Evolutionary conservation across 306 rosid species (phyloP).

Genomic region (Argentina anserina): DNA sequence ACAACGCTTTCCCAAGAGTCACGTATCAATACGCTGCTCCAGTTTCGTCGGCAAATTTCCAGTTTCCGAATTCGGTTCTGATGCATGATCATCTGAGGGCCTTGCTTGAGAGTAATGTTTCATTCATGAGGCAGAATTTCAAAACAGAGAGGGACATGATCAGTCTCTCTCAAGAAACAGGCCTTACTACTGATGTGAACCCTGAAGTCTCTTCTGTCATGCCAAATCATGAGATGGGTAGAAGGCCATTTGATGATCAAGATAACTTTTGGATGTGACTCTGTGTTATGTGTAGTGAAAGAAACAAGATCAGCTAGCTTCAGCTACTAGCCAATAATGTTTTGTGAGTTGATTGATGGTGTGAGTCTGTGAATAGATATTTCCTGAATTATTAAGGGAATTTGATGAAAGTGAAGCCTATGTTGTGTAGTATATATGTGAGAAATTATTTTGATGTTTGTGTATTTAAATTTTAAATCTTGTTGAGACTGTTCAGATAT

Average conservation of each 20-base stretch:
- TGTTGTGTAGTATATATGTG: conserved; percentile 34
- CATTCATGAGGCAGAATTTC: conserved; percentile 43
- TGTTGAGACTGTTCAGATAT: conserved; percentile 7
- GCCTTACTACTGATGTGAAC: conserved; percentile 49
- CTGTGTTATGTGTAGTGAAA: not conserved
- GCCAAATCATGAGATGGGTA: conserved; percentile 48
- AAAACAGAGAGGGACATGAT: conserved; percentile 57
- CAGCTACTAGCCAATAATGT: conserved; percentile 4
- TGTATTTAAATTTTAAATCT: conserved; percentile 14
- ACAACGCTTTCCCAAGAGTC: conserved; percentile 32
- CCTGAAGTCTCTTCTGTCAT: conserved; percentile 61
- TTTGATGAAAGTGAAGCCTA: conserved; percentile 29
- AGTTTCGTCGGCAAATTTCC: conserved; percentile 17
- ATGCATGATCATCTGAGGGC: conserved; percentile 62
- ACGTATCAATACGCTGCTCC: conserved; percentile 34
- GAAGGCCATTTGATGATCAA: conserved; percentile 46
- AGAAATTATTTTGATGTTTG: conserved; percentile 30
- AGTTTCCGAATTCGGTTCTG: conserved; percentile 32
- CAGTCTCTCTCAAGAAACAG: conserved; percentile 58
- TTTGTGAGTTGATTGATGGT: conserved; percentile 25
- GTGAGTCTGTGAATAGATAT: conserved; percentile 27
- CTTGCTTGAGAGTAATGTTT: conserved; percentile 49
- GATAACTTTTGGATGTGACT: conserved; percentile 9
- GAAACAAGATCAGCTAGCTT: conserved; percentile 13
- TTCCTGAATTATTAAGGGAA: conserved; percentile 19